Conservation (phyloP, 169 alveolate species). For the Plasmodium inui region DNA sequence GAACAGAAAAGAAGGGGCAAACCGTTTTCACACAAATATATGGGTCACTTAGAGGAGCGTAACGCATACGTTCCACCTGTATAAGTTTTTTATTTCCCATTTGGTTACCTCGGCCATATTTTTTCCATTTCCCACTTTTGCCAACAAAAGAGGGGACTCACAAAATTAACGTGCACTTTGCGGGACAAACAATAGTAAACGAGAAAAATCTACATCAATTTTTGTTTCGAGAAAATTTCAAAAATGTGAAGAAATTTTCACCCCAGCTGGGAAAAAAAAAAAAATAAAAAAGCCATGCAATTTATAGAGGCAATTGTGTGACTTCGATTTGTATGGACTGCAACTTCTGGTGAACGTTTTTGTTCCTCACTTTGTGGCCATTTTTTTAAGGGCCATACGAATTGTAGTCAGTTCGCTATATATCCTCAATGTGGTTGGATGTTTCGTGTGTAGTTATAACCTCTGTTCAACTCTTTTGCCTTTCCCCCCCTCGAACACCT, state of each 20-base stretch:
- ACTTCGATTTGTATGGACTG: background rate
- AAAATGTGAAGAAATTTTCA: background rate
- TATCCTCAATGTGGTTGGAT: background rate
- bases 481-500: background rate
- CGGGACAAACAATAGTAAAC: background rate
- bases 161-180: background rate
- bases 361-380: background rate
- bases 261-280: background rate
- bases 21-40: background rate
- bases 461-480: background rate
- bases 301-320: background rate
- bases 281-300: background rate
- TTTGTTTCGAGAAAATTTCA: background rate
- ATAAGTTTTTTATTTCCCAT: background rate
- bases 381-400: background rate
- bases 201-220: background rate
- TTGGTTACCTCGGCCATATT: background rate
- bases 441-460: background rate
- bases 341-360: background rate
- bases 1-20: background rate
- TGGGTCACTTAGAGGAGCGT: background rate
- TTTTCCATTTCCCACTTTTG: background rate
- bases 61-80: background rate
- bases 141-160: background rate
- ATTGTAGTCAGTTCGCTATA: background rate